phyloP scores from a whole-genome alignment of 192 early-diverging fungal genomes.

The Linnemannia exigua region DNA sequence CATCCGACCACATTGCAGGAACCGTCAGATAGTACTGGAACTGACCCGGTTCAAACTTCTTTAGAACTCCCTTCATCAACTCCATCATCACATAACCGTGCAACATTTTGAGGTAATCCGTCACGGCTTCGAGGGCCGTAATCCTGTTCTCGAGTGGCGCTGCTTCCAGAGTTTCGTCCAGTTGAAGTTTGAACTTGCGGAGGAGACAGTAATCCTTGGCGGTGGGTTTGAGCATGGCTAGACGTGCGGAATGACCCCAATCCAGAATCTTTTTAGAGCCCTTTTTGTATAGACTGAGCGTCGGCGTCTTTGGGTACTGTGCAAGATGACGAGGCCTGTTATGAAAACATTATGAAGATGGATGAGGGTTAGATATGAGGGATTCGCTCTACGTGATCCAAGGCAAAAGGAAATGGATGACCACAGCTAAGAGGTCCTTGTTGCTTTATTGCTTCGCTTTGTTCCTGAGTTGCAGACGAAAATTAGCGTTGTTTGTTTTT shows the following conservation, averaged over 20 bases:
- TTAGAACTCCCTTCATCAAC: conserved; percentile 57
- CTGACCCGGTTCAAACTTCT: conserved; percentile 53
- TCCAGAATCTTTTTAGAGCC: conserved; percentile 55
- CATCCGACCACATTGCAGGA: conserved; percentile 68
- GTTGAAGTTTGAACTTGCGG: conserved; percentile 55
- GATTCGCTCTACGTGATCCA: background rate
- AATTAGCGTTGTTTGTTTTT: background rate
- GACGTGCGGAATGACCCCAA: conserved; percentile 61
- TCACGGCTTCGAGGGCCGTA: conserved; percentile 48
- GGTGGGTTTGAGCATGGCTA: conserved; percentile 47
- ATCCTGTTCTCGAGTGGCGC: conserved; percentile 52
- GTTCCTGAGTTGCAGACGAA: background rate
- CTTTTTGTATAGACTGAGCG: conserved; percentile 55
- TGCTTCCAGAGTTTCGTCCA: conserved; percentile 49
- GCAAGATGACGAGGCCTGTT: conserved; percentile 57
- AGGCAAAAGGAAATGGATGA: background rate
- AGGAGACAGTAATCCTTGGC: conserved; percentile 55
- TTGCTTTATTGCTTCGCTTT: background rate
- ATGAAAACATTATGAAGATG: too few relatives aligned
- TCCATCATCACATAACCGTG: conserved; percentile 59
- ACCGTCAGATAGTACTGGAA: conserved; percentile 67
- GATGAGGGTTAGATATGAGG: too few relatives aligned
- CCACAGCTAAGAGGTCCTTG: background rate
- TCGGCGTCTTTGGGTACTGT: conserved; percentile 64
- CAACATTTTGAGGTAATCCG: conserved; percentile 55